Conservation (phyloP, 2,329 filamentous ascomycete species). For the Cercospora beticola region DNA sequence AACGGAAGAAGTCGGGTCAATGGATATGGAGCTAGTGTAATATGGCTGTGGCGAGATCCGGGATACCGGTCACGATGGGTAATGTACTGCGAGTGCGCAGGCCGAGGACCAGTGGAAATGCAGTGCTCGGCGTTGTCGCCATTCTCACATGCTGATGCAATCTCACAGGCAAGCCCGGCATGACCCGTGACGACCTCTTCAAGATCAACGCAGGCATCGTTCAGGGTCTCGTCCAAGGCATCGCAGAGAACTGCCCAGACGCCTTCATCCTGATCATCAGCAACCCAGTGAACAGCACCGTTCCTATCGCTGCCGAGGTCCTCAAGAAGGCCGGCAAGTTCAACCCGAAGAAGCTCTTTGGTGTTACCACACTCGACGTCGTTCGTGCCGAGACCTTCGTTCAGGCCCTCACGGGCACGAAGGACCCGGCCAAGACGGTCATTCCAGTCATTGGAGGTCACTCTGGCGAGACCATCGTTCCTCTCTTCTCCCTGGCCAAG, state of each 20-base stretch:
- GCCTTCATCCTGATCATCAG: conserved; percentile 96
- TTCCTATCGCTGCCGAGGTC: conserved; percentile 95
- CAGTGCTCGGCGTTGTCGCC: conserved; percentile 3
- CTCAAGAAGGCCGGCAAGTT: conserved; percentile 92
- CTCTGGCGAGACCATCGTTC: conserved; percentile 97
- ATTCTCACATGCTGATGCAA: conserved; percentile 5
- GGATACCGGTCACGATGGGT: not conserved
- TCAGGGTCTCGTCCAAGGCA: conserved; percentile 83
- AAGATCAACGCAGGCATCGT: conserved; percentile 99
- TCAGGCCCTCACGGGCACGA: conserved; percentile 76
- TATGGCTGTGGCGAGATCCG: conserved; percentile 10
- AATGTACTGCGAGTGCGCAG: not conserved
- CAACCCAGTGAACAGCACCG: conserved; percentile 99
- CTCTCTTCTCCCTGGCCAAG: conserved; percentile 88
- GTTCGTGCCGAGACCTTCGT: conserved; percentile 98
- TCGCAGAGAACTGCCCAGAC: conserved; percentile 85
- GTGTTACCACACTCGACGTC: conserved; percentile 97
- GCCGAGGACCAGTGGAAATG: not conserved
- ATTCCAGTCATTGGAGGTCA: conserved; percentile 96
- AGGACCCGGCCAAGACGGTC: conserved; percentile 76
- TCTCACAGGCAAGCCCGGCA: conserved; percentile 85
- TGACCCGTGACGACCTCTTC: conserved; percentile 99
- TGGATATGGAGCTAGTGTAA: conserved; percentile 14
- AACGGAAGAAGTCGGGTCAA: conserved; percentile 16
- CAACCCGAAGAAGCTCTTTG: conserved; percentile 92